A percentile compares a stretch with the other conserved stretches of the same genome.
phyloP scores from a whole-genome alignment of 2,329 filamentous ascomycete genomes.

The Hypoxylon sp. region DNA sequence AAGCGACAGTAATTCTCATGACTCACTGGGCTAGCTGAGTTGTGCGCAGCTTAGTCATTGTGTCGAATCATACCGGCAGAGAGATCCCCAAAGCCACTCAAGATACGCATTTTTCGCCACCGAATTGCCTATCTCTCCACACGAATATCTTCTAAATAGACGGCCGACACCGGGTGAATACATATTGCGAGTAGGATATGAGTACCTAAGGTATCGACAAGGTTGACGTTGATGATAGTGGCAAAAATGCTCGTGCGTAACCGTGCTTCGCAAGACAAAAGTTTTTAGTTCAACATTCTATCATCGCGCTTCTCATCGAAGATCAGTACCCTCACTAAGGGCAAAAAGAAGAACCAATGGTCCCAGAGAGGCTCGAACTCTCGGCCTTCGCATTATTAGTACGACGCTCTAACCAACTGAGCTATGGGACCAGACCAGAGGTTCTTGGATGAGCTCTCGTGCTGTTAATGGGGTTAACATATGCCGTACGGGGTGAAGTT shows the following conservation, averaged over 20 bases:
- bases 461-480: background rate
- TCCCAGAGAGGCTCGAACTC: conserved; percentile 38
- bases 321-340: background rate
- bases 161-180: background rate
- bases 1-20: background rate
- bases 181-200: background rate
- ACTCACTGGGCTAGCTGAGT: background rate
- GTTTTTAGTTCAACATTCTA: background rate
- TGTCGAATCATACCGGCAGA: background rate
- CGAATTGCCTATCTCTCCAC: background rate
- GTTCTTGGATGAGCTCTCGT: background rate
- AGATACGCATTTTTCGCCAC: background rate
- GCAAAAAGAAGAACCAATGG: conserved; percentile 27
- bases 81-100: background rate
- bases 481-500: background rate
- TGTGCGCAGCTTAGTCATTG: background rate
- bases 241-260: background rate
- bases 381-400: conserved; percentile 42
- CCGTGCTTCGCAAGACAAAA: background rate
- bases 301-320: background rate
- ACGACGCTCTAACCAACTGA: conserved; percentile 42
- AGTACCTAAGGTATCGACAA: background rate
- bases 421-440: conserved; percentile 31
- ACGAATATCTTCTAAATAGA: background rate
- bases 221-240: background rate